These are phyloP conservation scores for Talaromyces adpressus DNA, from an alignment of 495 filamentous ascomycete genomes.

Conservation along the genomic window DNA sequence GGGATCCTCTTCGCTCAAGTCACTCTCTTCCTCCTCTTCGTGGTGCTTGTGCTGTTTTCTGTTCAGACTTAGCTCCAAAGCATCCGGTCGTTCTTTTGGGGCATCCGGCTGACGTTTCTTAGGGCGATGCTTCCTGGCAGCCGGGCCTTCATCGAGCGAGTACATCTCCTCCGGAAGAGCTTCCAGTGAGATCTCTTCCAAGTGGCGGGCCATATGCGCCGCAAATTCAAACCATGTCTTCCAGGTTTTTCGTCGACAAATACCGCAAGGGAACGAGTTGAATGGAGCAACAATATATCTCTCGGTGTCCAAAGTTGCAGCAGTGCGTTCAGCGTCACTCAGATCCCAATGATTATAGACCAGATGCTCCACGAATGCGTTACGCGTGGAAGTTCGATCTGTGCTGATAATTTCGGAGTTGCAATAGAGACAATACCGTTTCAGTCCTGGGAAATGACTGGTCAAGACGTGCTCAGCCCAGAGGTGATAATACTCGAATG, in stretches of 20 bases:
- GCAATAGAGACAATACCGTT: conserved; percentile 4
- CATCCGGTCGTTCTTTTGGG: not conserved
- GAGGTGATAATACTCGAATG: conserved; percentile 3
- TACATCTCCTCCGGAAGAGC: not conserved
- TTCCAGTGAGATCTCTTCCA: not conserved
- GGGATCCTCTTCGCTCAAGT: not conserved
- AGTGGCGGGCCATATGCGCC: not conserved
- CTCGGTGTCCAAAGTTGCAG: not conserved
- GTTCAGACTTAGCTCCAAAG: not conserved
- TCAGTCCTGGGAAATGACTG: not conserved
- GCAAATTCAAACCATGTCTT: conserved; percentile 1
- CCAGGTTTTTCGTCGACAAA: not conserved
- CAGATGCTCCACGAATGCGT: conserved; percentile 3
- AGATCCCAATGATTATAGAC: conserved; percentile 1
- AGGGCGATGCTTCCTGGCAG: not conserved
- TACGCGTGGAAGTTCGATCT: not conserved
- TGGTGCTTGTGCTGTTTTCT: not conserved
- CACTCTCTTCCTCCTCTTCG: not conserved
- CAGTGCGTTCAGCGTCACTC: not conserved
- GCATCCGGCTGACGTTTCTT: not conserved
- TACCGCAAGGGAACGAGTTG: not conserved
- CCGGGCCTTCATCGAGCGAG: not conserved
- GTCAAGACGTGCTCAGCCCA: conserved; percentile 3
- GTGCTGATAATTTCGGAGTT: not conserved
- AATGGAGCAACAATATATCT: not conserved